A percentile compares a stretch with the other conserved stretches of the same genome.
Conservation (phyloP, 2,329 filamentous ascomycete species). For the Paecilomyces variotii region DNA sequence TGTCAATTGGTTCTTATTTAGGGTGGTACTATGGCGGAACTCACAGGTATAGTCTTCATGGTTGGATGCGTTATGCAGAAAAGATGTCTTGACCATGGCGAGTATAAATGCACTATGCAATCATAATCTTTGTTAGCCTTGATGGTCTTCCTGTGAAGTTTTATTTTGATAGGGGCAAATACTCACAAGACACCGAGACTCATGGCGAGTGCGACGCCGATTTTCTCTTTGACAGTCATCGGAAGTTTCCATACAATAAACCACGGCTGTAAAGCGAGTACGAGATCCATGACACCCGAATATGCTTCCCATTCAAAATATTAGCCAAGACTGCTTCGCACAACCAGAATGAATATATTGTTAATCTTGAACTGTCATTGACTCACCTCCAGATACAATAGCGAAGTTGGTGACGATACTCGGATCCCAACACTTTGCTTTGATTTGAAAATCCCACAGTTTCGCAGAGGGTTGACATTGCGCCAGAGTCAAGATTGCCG, state of each 20-base stretch:
- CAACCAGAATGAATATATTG: neutral
- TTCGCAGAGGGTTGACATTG: conserved; percentile 15
- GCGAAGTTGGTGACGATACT: conserved; percentile 14
- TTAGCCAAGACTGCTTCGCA: neutral
- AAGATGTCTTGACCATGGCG: conserved; percentile 16
- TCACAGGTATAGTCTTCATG: conserved; percentile 17
- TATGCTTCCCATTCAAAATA: conserved; percentile 8
- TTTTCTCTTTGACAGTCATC: conserved; percentile 30
- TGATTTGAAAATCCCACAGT: conserved; percentile 12
- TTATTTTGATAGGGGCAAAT: neutral
- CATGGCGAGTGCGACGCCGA: conserved; percentile 29
- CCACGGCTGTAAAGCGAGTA: conserved; percentile 32
- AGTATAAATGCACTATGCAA: conserved; percentile 11
- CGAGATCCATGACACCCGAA: conserved; percentile 23
- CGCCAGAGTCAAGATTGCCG: conserved; percentile 12
- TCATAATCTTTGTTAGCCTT: neutral
- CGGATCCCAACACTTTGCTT: conserved; percentile 13
- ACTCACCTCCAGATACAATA: conserved; percentile 14
- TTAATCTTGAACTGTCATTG: too few relatives aligned
- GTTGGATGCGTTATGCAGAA: conserved; percentile 11
- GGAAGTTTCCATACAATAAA: conserved; percentile 25
- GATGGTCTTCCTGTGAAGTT: neutral
- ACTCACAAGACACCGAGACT: conserved; percentile 27
- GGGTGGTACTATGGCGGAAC: too few relatives aligned
- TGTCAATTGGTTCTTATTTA: conserved; percentile 3